phyloP scores from a whole-genome alignment of 2,329 filamentous ascomycete species.

The Neurospora sp. region DNA sequence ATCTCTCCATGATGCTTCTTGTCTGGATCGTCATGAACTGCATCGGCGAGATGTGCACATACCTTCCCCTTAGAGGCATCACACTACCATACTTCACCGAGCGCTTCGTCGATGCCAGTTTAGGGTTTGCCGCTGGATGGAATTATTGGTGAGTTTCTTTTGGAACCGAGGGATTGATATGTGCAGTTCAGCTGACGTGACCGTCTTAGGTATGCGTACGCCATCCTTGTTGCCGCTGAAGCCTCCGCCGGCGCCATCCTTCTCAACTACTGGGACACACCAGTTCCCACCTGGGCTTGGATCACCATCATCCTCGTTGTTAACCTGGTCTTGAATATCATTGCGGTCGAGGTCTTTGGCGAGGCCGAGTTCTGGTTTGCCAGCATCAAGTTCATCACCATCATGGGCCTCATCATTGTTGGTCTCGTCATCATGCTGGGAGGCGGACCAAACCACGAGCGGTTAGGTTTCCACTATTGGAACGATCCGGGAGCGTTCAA shows the following conservation, averaged over 20 bases:
- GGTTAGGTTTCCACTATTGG: slow-evolving; percentile 42
- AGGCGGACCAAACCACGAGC: slow-evolving; percentile 39
- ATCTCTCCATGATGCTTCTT: slow-evolving; percentile 44
- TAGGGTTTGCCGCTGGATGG: slow-evolving; percentile 48
- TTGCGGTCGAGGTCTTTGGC: slow-evolving; percentile 47
- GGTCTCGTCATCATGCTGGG: slow-evolving; percentile 47
- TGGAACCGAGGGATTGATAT: neutral
- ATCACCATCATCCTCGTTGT: slow-evolving; percentile 47
- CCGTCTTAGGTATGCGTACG: slow-evolving; percentile 37
- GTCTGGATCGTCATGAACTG: slow-evolving; percentile 46
- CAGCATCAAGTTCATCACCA: slow-evolving; percentile 49
- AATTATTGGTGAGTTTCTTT: slow-evolving; percentile 39
- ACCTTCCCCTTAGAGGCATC: slow-evolving; percentile 45
- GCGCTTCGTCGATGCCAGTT: slow-evolving; percentile 44
- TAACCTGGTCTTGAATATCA: slow-evolving; percentile 44
- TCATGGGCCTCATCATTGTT: slow-evolving; percentile 46
- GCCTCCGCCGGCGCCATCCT: slow-evolving; percentile 47
- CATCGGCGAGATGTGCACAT: slow-evolving; percentile 45
- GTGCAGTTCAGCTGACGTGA: neutral
- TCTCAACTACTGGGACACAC: slow-evolving; percentile 48
- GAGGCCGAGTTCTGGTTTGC: slow-evolving; percentile 55
- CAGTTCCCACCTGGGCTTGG: slow-evolving; percentile 45
- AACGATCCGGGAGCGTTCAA: slow-evolving; percentile 36
- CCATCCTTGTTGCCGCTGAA: slow-evolving; percentile 48
- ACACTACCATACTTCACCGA: slow-evolving; percentile 46